These are phyloP conservation scores for Linderniella brevidens DNA, from an alignment of 257 asterid species.

Conservation along the genomic window DNA sequence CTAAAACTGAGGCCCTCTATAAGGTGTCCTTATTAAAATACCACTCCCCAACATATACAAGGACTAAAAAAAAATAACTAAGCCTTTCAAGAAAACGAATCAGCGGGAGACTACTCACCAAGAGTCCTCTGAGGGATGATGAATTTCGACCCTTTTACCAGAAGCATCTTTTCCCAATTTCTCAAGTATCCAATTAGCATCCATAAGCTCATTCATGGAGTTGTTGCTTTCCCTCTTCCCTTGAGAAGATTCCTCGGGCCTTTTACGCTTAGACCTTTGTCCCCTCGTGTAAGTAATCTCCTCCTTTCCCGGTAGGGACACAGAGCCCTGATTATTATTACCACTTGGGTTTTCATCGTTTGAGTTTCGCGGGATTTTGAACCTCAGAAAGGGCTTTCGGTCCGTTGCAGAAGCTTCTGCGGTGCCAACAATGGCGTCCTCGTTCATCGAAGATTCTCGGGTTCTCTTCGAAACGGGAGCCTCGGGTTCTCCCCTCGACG, in stretches of 20 bases:
- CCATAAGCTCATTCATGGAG: conserved; percentile 56
- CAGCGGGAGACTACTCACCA: conserved; percentile 40
- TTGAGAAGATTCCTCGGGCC: conserved; percentile 44
- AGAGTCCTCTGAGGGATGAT: conserved; percentile 59
- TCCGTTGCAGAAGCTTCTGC: conserved; percentile 27
- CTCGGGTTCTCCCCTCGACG: no score
- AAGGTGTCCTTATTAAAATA: no score
- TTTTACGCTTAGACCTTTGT: conserved; percentile 75
- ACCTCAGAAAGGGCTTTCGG: conserved; percentile 47
- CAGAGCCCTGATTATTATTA: conserved; percentile 11
- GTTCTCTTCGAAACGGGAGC: not conserved
- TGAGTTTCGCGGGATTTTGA: conserved; percentile 61
- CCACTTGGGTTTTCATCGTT: conserved; percentile 30
- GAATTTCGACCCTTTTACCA: conserved; percentile 93
- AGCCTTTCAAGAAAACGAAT: not conserved
- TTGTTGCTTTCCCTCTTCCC: conserved; percentile 28
- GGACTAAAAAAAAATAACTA: not conserved
- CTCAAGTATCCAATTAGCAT: conserved; percentile 90
- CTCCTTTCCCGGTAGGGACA: conserved; percentile 38
- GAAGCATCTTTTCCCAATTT: conserved; percentile 90
- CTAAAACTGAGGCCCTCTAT: no score
- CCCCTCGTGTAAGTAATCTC: conserved; percentile 64
- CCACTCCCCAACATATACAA: not conserved
- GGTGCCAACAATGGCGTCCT: conserved; percentile 27
- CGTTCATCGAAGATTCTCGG: conserved; percentile 23